A percentile compares a stretch with the other conserved stretches of the same genome.
phyloP scores from a whole-genome alignment of 2,329 filamentous ascomycete species.

The Albophoma yamanashiensis region DNA sequence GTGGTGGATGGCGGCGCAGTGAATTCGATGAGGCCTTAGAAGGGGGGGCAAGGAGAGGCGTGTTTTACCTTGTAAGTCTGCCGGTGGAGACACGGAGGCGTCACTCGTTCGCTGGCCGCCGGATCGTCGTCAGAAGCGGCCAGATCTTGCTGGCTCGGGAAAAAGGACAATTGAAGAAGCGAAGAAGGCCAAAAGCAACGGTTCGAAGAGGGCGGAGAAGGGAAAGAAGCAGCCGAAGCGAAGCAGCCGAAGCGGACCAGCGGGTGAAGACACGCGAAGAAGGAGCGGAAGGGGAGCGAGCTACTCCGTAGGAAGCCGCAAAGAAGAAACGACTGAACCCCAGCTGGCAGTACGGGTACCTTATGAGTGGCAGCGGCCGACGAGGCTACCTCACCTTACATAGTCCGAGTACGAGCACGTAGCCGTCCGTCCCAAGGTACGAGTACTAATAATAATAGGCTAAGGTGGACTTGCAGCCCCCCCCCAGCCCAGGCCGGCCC shows the following conservation, averaged over 20 bases:
- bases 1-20: not conserved
- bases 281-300: not conserved
- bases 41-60: not conserved
- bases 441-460: too few species aligned
- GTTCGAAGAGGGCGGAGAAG: not conserved
- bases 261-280: not conserved
- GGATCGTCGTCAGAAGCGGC: not conserved
- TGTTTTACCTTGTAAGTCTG: conserved; percentile 1
- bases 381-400: not conserved
- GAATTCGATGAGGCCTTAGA: not conserved
- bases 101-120: not conserved
- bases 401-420: not conserved
- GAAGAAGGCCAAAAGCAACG: not conserved
- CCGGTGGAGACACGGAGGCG: not conserved
- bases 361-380: not conserved
- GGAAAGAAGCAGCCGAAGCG: not conserved
- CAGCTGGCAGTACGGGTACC: not conserved
- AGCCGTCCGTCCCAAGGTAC: not conserved
- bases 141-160: not conserved
- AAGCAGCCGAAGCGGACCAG: not conserved
- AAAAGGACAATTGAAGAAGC: not conserved
- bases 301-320: not conserved
- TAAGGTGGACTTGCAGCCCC: too few species aligned
- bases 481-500: not conserved
- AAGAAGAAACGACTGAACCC: not conserved